phyloP scores from a whole-genome alignment of 129 eudicot species.

The Dittrichia graveolens region DNA sequence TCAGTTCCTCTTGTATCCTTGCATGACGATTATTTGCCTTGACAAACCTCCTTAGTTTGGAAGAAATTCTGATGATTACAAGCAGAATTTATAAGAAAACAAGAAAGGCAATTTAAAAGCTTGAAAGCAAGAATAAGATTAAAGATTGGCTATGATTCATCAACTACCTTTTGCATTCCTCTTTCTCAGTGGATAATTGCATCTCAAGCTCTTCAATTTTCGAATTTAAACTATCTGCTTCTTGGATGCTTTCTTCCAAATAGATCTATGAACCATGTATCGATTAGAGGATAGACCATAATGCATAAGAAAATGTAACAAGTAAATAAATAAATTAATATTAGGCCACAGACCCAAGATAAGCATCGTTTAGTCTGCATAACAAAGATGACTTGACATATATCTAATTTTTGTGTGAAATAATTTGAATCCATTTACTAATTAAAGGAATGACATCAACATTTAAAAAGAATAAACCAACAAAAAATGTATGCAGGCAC shows the following conservation, averaged over 20 bases:
- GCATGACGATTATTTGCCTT: slow-evolving; percentile 68
- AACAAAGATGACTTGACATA: background rate
- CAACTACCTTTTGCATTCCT: slow-evolving; percentile 63
- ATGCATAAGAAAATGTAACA: background rate
- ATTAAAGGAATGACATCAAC: background rate
- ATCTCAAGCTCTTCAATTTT: slow-evolving; percentile 68
- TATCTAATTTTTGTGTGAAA: background rate
- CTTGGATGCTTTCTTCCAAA: slow-evolving; percentile 59
- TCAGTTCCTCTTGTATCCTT: slow-evolving; percentile 79
- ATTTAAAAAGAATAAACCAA: background rate
- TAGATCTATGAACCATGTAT: slow-evolving; percentile 44
- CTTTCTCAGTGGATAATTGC: slow-evolving; percentile 65
- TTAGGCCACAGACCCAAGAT: background rate
- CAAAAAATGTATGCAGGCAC: slow-evolving; percentile 31
- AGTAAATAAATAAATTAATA: background rate
- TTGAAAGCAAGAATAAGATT: background rate
- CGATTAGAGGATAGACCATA: slow-evolving; percentile 9
- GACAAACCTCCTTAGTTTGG: slow-evolving; percentile 65
- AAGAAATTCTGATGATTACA: slow-evolving; percentile 52
- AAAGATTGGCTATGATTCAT: slow-evolving; percentile 4
- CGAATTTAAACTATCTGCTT: slow-evolving; percentile 60
- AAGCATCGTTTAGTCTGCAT: slow-evolving; percentile 1
- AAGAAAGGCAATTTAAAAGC: slow-evolving; percentile 10
- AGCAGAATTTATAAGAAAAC: slow-evolving; percentile 6
- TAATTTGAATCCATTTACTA: slow-evolving; percentile 4